A percentile compares a stretch with the other conserved stretches of the same genome.
phyloP scores from a whole-genome alignment of 2,329 filamentous ascomycete genomes.

The Cercospora sojina region DNA sequence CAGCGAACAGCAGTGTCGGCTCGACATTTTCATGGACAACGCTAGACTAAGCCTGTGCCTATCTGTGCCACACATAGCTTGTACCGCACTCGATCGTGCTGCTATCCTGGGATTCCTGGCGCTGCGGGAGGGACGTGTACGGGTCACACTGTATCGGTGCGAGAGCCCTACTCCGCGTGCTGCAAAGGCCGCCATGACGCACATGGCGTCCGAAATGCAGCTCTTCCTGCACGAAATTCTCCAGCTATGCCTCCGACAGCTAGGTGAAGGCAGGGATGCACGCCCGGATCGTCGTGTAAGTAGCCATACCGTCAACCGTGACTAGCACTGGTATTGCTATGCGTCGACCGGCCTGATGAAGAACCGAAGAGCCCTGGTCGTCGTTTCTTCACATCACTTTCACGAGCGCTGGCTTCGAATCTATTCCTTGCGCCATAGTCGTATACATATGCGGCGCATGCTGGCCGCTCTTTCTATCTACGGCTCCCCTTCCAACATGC shows the following conservation, averaged over 20 bases:
- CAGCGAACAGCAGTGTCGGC: neutral
- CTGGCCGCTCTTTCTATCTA: neutral
- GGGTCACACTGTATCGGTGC: neutral
- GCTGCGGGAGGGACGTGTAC: neutral
- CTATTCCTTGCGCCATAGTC: neutral
- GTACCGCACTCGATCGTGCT: neutral
- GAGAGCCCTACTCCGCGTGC: neutral
- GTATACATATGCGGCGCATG: neutral
- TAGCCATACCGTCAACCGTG: neutral
- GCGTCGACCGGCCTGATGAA: neutral
- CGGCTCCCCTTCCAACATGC: neutral
- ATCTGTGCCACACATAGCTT: neutral
- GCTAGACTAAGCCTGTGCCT: neutral
- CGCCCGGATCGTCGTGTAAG: neutral
- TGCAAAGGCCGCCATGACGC: neutral
- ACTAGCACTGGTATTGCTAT: neutral
- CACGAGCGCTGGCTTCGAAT: neutral
- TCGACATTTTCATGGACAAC: neutral
- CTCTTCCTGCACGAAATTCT: neutral
- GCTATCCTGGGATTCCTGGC: neutral
- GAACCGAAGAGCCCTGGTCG: neutral
- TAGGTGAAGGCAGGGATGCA: neutral
- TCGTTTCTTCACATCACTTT: neutral
- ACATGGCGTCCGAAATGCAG: neutral
- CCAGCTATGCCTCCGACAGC: neutral